phyloP scores from a whole-genome alignment of 305 asterid species.

The Rubia balearica region DNA sequence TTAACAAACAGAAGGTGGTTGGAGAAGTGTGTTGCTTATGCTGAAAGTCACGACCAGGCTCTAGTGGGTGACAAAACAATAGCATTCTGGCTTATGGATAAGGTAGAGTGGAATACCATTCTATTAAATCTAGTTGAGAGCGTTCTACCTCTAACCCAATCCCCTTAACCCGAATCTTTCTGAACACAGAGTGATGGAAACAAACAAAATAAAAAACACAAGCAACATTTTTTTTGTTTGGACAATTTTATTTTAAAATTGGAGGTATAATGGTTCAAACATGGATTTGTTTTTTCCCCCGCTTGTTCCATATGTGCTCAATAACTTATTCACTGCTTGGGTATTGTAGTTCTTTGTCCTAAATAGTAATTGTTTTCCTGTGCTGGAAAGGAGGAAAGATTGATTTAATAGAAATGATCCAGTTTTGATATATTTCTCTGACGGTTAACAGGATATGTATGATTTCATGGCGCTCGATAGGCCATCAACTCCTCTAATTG shows the following conservation, averaged over 20 bases:
- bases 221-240: too few relatives aligned
- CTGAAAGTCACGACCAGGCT: conserved; percentile 99
- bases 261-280: background rate
- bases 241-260: too few relatives aligned
- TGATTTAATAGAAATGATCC: background rate
- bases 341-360: background rate
- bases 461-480: conserved; percentile 98
- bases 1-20: conserved; percentile 94
- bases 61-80: conserved; percentile 97
- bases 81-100: conserved; percentile 99
- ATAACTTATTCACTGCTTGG: background rate
- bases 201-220: background rate
- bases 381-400: background rate
- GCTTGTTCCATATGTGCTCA: background rate
- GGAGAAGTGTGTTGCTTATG: conserved; percentile 88
- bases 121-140: background rate
- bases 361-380: background rate
- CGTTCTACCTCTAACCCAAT: background rate
- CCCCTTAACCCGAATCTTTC: background rate
- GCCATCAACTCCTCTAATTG: conserved; percentile 82
- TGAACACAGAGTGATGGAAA: background rate
- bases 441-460: conserved; percentile 84
- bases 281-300: background rate
- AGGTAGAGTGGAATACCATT: conserved; percentile 42
- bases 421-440: background rate